These are phyloP conservation scores for Tylopilus vinaceipallidus DNA, from an alignment of 768 basidiomycete genomes.

Conservation along the genomic window DNA sequence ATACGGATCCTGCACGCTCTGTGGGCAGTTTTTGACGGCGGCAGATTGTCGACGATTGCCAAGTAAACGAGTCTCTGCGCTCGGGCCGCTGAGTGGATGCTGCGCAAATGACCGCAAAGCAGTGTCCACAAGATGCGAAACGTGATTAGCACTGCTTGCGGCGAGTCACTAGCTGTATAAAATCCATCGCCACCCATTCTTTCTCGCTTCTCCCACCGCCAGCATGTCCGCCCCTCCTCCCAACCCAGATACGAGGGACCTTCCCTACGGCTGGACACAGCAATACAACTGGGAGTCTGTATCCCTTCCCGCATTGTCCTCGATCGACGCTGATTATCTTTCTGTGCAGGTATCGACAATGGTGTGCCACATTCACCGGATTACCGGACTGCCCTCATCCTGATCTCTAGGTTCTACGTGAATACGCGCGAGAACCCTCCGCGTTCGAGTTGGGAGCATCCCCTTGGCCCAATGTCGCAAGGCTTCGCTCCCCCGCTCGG, in stretches of 20 bases:
- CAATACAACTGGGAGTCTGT: constrained; percentile 70
- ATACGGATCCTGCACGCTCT: constrained; percentile 10
- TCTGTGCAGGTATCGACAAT: constrained; percentile 55
- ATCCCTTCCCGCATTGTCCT: constrained; percentile 1
- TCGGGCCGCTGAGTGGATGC: constrained; percentile 16
- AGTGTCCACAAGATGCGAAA: constrained; percentile 27
- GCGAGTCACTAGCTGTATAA: constrained; percentile 19
- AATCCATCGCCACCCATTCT: constrained; percentile 13
- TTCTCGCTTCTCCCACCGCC: constrained; percentile 23
- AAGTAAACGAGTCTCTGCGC: constrained; percentile 5
- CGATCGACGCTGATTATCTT: constrained; percentile 27
- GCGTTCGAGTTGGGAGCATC: constrained; percentile 68
- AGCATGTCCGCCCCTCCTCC: constrained; percentile 46
- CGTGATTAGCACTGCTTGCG: constrained; percentile 15
- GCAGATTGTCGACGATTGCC: background rate
- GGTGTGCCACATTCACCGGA: constrained; percentile 40
- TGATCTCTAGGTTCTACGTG: constrained; percentile 66
- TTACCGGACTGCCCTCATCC: background rate
- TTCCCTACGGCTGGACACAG: constrained; percentile 67
- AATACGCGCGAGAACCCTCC: constrained; percentile 63
- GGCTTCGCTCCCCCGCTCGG: constrained; percentile 38
- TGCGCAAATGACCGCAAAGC: constrained; percentile 34
- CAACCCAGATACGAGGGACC: constrained; percentile 54
- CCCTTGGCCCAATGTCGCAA: constrained; percentile 44
- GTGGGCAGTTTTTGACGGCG: background rate